These are phyloP conservation scores for Saitozyma podzolica DNA, from an alignment of 768 basidiomycete species.

Conservation along the genomic window DNA sequence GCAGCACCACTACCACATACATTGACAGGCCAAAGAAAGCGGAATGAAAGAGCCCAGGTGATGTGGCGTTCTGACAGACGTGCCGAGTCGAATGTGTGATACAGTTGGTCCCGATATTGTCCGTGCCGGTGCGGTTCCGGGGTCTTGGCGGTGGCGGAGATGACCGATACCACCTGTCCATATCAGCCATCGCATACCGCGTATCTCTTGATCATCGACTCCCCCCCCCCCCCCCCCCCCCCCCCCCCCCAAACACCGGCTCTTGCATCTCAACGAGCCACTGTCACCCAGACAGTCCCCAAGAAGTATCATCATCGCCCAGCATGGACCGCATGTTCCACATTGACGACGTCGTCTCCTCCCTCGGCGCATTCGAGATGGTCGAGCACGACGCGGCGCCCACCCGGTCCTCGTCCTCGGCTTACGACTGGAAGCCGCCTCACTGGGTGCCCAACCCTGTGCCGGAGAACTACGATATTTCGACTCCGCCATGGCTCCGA, in stretches of 20 bases:
- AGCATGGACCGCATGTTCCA: background rate
- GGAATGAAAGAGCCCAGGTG: background rate
- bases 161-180: no score
- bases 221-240: no score
- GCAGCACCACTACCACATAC: no score
- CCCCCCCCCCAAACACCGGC: background rate
- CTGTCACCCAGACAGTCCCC: background rate
- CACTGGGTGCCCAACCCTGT: constrained; percentile 26
- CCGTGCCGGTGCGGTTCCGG: background rate
- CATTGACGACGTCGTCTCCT: constrained; percentile 8
- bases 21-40: no score
- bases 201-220: background rate
- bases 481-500: constrained; percentile 22
- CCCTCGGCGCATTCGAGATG: constrained; percentile 14
- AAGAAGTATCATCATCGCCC: no score
- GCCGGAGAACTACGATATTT: constrained; percentile 18
- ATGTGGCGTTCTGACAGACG: background rate
- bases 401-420: background rate
- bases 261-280: background rate
- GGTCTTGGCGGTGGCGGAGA: background rate
- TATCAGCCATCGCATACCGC: background rate
- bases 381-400: constrained; percentile 10
- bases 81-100: background rate
- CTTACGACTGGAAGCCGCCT: constrained; percentile 24
- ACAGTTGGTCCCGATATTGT: background rate